phyloP scores from a whole-genome alignment of 306 rosid species.

The Ormosia emarginata region DNA sequence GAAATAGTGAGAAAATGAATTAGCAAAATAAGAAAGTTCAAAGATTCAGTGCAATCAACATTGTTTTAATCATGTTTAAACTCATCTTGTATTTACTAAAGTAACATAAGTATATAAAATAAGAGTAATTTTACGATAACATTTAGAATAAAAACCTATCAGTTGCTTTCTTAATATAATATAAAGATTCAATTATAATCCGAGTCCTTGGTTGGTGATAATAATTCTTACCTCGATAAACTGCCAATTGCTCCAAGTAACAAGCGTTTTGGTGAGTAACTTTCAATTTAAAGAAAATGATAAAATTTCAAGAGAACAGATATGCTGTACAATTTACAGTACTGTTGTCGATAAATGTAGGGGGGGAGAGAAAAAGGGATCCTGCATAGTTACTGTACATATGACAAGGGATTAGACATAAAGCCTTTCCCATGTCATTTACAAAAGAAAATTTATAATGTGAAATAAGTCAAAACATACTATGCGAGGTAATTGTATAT shows the following conservation, averaged over 20 bases:
- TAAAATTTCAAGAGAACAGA: background rate
- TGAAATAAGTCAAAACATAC: background rate
- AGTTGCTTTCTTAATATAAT: too few relatives aligned
- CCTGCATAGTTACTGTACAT: slow-evolving; percentile 52
- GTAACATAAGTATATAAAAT: too few relatives aligned
- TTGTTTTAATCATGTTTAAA: too few relatives aligned
- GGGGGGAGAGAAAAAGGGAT: background rate
- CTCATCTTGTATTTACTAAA: too few relatives aligned
- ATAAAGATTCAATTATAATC: background rate
- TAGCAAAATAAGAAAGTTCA: too few relatives aligned
- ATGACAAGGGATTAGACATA: slow-evolving; percentile 28
- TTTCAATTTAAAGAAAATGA: background rate
- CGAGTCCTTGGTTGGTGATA: background rate
- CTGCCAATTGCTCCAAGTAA: background rate
- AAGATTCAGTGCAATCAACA: too few relatives aligned
- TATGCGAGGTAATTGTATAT: slow-evolving; percentile 96
- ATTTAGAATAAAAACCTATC: too few relatives aligned
- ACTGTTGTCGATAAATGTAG: slow-evolving; percentile 25
- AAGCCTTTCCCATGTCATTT: slow-evolving; percentile 33
- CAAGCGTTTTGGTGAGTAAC: background rate
- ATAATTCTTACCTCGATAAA: background rate
- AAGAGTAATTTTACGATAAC: too few relatives aligned
- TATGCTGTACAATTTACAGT: slow-evolving; percentile 44
- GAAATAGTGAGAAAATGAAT: too few relatives aligned
- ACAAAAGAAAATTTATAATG: slow-evolving; percentile 20